Percentiles rank a stretch among this genome's conserved stretches.
Evolutionary conservation across 2,329 filamentous ascomycete species (phyloP).

Genomic region (Fusarium proliferatum): DNA sequence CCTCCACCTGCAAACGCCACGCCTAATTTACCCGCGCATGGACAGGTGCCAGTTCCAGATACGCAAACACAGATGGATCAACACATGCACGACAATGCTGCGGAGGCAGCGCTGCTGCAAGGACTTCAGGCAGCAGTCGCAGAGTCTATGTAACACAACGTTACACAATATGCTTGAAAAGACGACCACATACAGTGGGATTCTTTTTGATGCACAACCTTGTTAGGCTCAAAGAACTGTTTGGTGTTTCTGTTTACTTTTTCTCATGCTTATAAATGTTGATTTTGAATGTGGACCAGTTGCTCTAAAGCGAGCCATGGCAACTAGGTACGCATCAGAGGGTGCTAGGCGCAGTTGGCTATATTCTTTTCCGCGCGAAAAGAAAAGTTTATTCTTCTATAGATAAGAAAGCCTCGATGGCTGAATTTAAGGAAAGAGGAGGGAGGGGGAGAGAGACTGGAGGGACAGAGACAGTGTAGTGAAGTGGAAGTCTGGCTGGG

Average conservation of each 20-base stretch:
- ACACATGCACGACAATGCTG: conserved; percentile 48
- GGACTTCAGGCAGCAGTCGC: conserved; percentile 52
- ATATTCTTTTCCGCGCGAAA: neutral
- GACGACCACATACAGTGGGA: neutral
- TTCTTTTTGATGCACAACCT: neutral
- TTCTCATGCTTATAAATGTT: conserved; percentile 9
- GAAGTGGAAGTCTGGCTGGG: conserved; percentile 29
- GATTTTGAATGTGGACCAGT: conserved; percentile 17
- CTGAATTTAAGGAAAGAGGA: conserved; percentile 14
- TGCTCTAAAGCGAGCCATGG: conserved; percentile 19
- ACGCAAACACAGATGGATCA: conserved; percentile 36
- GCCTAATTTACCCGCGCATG: conserved; percentile 39
- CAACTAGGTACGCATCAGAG: conserved; percentile 4
- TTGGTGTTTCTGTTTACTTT: conserved; percentile 17
- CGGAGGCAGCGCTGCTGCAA: conserved; percentile 50
- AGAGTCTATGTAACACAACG: conserved; percentile 34
- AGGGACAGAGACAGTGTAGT: neutral
- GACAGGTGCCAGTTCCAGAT: conserved; percentile 33
- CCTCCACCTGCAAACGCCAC: conserved; percentile 30
- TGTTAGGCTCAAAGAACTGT: conserved; percentile 1
- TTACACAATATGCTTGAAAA: neutral
- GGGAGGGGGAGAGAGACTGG: neutral
- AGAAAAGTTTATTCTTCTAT: conserved; percentile 14
- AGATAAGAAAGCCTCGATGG: conserved; percentile 37
- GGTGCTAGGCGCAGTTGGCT: conserved; percentile 11